A percentile compares a stretch with the other conserved stretches of the same genome.
Conservation (phyloP, 257 asterid species). For the Eustoma russellianum region DNA sequence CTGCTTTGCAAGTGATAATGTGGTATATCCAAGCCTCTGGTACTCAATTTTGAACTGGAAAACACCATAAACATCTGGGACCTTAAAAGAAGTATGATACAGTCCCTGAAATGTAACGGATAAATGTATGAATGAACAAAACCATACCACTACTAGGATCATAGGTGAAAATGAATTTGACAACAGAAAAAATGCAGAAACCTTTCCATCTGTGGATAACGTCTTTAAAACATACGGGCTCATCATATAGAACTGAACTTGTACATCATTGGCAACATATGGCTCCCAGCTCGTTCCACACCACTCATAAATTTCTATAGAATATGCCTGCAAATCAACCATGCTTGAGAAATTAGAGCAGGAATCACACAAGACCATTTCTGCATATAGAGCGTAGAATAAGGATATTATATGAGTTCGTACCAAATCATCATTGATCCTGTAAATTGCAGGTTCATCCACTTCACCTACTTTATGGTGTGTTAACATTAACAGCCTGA, state of each 20-base stretch:
- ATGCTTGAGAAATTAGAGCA: background rate
- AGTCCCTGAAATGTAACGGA: slow-evolving; percentile 36
- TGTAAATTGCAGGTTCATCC: slow-evolving; percentile 65
- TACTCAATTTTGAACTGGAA: slow-evolving; percentile 89
- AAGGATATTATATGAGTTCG: background rate
- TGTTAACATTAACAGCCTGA: slow-evolving; percentile 64
- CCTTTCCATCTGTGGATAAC: slow-evolving; percentile 59
- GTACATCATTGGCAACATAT: slow-evolving; percentile 63
- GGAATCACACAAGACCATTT: no score
- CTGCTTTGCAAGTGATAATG: slow-evolving; percentile 70
- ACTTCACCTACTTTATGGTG: slow-evolving; percentile 67
- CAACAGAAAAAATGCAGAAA: slow-evolving; percentile 13
- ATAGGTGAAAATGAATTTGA: background rate
- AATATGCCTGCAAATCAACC: slow-evolving; percentile 39
- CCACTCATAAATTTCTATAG: slow-evolving; percentile 70
- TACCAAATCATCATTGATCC: slow-evolving; percentile 92
- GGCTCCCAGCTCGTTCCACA: slow-evolving; percentile 80
- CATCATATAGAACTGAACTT: slow-evolving; percentile 92
- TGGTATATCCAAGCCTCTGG: slow-evolving; percentile 65
- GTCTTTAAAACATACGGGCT: slow-evolving; percentile 83
- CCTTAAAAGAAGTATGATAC: slow-evolving; percentile 69
- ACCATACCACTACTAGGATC: background rate
- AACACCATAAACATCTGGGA: slow-evolving; percentile 90
- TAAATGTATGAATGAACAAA: background rate
- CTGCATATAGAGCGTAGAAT: background rate